These are phyloP conservation scores for Flaveria robusta DNA, from an alignment of 129 eudicot species.

Conservation along the genomic window DNA sequence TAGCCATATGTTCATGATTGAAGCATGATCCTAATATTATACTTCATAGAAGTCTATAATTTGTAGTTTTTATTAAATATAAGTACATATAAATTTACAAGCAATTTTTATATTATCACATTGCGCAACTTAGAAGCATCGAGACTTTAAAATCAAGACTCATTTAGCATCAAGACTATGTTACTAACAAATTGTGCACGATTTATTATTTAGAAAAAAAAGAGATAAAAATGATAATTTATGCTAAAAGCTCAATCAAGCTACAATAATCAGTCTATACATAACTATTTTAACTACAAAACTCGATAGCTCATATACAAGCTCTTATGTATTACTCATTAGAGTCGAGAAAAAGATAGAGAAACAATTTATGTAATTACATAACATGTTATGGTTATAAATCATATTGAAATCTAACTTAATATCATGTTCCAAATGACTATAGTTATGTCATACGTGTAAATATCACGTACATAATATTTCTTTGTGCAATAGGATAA, in stretches of 20 bases:
- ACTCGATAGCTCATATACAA: too few relatives aligned
- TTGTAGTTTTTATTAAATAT: not conserved
- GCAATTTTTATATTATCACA: not conserved
- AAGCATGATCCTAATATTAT: conserved; percentile 34
- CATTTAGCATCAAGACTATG: not conserved
- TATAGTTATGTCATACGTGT: too few relatives aligned
- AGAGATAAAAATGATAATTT: too few relatives aligned
- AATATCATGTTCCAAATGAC: not conserved
- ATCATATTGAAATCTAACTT: too few relatives aligned
- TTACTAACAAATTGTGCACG: not conserved
- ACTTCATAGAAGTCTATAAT: not conserved
- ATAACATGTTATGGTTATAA: too few relatives aligned
- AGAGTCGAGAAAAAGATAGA: too few relatives aligned
- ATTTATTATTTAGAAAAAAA: too few relatives aligned
- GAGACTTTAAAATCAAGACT: not conserved
- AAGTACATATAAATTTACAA: not conserved
- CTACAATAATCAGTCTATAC: too few relatives aligned
- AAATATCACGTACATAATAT: not conserved
- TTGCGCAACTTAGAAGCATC: not conserved
- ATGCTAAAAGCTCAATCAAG: too few relatives aligned
- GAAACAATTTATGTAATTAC: too few relatives aligned
- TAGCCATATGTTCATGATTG: conserved; percentile 36
- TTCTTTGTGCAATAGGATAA: not conserved
- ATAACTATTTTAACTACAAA: too few relatives aligned
- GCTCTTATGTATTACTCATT: too few relatives aligned